phyloP scores from a whole-genome alignment of 441 rosid genomes.

The Adansonia rubrostipa region DNA sequence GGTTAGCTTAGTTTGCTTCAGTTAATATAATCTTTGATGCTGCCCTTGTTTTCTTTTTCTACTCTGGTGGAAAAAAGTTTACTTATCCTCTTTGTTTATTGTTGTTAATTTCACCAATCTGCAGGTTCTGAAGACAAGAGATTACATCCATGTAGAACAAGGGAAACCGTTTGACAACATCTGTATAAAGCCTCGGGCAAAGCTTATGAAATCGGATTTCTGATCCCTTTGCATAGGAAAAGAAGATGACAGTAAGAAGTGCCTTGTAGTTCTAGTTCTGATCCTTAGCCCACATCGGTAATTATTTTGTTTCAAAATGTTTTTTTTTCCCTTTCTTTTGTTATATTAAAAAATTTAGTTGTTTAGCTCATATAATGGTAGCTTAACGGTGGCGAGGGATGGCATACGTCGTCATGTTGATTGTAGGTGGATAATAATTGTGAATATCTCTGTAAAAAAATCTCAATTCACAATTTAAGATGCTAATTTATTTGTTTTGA shows the following conservation, averaged over 20 bases:
- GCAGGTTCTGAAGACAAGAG: constrained; percentile 93
- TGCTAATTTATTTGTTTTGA: constrained; percentile 38
- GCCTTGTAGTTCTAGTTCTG: constrained; percentile 35
- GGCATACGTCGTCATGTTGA: constrained; percentile 27
- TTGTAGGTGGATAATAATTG: constrained; percentile 36
- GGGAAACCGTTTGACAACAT: constrained; percentile 67
- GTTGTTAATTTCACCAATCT: constrained; percentile 12
- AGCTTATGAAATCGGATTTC: constrained; percentile 86
- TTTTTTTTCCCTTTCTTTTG: not conserved
- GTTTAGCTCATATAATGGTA: constrained; percentile 42
- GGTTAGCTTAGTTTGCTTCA: not conserved
- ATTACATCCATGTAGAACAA: constrained; percentile 91
- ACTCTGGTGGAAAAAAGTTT: not conserved
- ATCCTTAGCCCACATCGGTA: constrained; percentile 28
- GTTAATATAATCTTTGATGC: not conserved
- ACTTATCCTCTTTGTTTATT: not conserved
- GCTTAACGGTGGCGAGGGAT: constrained; percentile 31
- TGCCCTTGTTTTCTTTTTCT: not conserved
- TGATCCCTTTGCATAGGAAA: constrained; percentile 39
- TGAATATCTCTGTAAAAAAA: constrained; percentile 40
- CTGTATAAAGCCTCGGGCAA: constrained; percentile 64
- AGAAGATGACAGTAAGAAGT: constrained; percentile 29
- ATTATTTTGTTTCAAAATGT: constrained; percentile 21
- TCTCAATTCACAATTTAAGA: constrained; percentile 33
- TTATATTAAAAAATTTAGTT: not conserved